Conservation (phyloP, 2,329 filamentous ascomycete species). For the Arachnomyces sp. region DNA sequence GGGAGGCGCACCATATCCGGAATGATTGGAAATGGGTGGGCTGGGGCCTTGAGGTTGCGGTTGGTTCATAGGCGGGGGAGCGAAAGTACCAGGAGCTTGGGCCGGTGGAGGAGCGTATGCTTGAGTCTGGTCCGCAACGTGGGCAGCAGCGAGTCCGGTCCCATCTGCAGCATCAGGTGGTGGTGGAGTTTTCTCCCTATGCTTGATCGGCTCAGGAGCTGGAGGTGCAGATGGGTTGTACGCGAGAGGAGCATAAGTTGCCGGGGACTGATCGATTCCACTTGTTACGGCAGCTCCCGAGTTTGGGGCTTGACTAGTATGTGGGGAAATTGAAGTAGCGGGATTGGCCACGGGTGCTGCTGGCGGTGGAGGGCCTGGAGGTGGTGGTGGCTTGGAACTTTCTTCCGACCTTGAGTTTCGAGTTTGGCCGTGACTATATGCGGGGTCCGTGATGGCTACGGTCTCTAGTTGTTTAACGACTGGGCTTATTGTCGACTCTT, state of each 20-base stretch:
- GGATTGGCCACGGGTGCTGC: conserved; percentile 12
- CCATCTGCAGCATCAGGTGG: conserved; percentile 47
- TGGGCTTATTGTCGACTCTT: conserved; percentile 44
- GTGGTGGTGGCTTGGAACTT: conserved; percentile 19
- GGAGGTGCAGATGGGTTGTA: conserved; percentile 59
- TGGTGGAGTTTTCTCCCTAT: conserved; percentile 59
- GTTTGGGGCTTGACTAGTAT: conserved; percentile 1
- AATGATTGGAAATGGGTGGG: conserved; percentile 3
- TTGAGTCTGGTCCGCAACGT: conserved; percentile 29
- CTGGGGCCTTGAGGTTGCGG: conserved; percentile 2
- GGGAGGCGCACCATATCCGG: conserved; percentile 27
- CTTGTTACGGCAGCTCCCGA: neutral
- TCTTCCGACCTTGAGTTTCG: conserved; percentile 29
- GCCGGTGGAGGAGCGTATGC: conserved; percentile 23
- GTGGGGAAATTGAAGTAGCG: conserved; percentile 4
- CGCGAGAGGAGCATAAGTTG: conserved; percentile 44
- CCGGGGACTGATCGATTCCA: conserved; percentile 19
- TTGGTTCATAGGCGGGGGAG: conserved; percentile 9
- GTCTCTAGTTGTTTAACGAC: conserved; percentile 57
- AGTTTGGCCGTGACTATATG: conserved; percentile 38
- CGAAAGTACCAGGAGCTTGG: conserved; percentile 14
- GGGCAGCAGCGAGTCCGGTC: conserved; percentile 37
- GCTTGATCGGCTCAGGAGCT: conserved; percentile 56
- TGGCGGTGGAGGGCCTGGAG: conserved; percentile 17
- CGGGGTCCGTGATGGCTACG: conserved; percentile 49